Percentiles rank a stretch among this genome's conserved stretches.
phyloP scores from a whole-genome alignment of 345 rosid species.

The Reutealis trisperma region DNA sequence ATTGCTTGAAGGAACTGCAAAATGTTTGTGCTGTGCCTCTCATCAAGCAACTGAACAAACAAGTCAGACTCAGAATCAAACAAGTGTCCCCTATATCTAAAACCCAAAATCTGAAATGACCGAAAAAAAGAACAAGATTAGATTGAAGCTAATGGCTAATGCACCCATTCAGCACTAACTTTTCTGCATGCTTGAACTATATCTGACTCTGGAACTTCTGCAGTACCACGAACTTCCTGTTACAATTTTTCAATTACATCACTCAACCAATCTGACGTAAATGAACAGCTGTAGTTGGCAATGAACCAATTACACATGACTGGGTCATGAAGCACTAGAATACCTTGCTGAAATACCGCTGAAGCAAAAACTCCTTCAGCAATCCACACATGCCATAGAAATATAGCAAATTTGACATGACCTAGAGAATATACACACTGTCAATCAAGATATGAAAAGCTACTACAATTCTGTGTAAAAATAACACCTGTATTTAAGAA shows the following conservation, averaged over 20 bases:
- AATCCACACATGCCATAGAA: conserved; percentile 37
- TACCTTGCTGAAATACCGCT: conserved; percentile 38
- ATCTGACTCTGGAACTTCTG: conserved; percentile 32
- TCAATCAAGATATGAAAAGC: not conserved
- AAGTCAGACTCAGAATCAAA: conserved; percentile 8
- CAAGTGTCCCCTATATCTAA: not conserved
- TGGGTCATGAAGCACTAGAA: not conserved
- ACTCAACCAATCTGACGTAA: not conserved
- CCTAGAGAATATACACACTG: conserved; percentile 10
- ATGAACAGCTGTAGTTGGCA: not conserved
- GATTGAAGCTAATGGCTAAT: not conserved
- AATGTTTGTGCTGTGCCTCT: conserved; percentile 32
- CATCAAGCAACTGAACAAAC: conserved; percentile 30
- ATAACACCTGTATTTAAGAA: not conserved
- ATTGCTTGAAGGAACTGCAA: conserved; percentile 31
- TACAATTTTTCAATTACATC: not conserved
- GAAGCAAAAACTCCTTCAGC: conserved; percentile 30
- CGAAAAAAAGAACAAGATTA: not conserved
- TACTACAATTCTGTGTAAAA: not conserved
- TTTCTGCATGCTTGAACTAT: conserved; percentile 33
- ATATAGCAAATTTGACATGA: conserved; percentile 31
- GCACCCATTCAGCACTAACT: conserved; percentile 18
- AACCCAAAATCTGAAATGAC: not conserved
- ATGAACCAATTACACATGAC: not conserved
- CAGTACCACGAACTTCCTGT: conserved; percentile 35